A percentile compares a stretch with the other conserved stretches of the same genome.
phyloP scores from a whole-genome alignment of 225 moss, liverwort and hornwort species.

The Rhytidiadelphus loreus region DNA sequence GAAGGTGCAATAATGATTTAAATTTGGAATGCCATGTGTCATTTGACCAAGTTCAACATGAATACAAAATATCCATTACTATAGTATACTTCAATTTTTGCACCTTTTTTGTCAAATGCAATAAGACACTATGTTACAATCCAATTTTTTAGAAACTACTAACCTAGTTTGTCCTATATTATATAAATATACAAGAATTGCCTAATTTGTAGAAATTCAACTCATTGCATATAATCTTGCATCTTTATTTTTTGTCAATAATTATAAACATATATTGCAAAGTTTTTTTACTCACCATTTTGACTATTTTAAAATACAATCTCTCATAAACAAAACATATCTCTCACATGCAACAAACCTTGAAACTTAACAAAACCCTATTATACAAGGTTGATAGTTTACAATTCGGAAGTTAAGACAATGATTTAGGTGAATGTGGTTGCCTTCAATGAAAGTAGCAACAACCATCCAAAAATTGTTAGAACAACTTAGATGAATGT shows the following conservation, averaged over 20 bases:
- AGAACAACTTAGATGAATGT: neutral
- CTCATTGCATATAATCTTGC: fast-evolving
- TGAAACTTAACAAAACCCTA: neutral
- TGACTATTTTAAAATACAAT: neutral
- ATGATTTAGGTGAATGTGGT: neutral
- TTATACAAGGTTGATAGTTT: neutral
- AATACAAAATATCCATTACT: neutral
- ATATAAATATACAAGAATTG: too few species aligned
- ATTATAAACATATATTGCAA: neutral
- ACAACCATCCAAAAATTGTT: neutral
- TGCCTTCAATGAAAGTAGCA: neutral
- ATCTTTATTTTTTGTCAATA: neutral
- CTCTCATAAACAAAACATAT: neutral
- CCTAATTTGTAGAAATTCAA: neutral
- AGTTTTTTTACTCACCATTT: neutral
- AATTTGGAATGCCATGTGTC: neutral
- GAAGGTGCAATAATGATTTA: too few species aligned
- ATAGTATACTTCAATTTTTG: neutral
- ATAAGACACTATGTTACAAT: neutral
- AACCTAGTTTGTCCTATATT: too few species aligned
- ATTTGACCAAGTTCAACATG: fast-evolving
- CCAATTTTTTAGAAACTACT: too few species aligned
- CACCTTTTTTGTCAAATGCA: neutral
- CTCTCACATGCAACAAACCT: neutral
- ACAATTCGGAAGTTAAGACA: neutral